Evolutionary conservation across 2,329 filamentous ascomycete genomes (phyloP).

Genomic region (Pyricularia grisea): DNA sequence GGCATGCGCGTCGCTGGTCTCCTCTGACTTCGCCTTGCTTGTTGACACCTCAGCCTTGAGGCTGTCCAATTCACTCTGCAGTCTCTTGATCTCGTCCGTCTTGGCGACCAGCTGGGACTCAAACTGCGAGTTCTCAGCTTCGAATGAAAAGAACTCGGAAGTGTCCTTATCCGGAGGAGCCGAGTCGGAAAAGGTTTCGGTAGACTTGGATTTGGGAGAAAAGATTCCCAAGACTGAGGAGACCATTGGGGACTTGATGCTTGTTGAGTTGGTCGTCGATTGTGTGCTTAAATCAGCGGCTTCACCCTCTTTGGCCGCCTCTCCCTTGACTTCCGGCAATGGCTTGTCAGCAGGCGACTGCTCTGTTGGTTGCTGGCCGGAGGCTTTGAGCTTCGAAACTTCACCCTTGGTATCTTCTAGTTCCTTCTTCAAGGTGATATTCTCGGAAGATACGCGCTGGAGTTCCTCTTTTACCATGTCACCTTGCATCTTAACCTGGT

Average conservation of each 20-base stretch:
- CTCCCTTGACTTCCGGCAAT: slow-evolving; percentile 23
- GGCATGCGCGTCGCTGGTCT: neutral
- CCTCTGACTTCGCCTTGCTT: neutral
- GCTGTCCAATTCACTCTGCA: slow-evolving; percentile 58
- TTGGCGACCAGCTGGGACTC: slow-evolving; percentile 65
- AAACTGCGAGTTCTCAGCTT: slow-evolving; percentile 76
- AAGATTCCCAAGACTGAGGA: slow-evolving; percentile 38
- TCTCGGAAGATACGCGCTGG: slow-evolving; percentile 75
- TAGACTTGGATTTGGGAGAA: slow-evolving; percentile 35
- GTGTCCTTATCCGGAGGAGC: slow-evolving; percentile 32
- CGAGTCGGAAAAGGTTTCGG: slow-evolving; percentile 19
- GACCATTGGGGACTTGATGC: slow-evolving; percentile 32
- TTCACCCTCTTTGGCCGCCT: slow-evolving; percentile 41
- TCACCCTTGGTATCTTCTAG: slow-evolving; percentile 49
- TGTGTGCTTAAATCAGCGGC: slow-evolving; percentile 19
- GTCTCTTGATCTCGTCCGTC: slow-evolving; percentile 57
- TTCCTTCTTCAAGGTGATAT: slow-evolving; percentile 71
- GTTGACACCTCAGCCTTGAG: slow-evolving; percentile 61
- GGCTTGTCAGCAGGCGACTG: neutral
- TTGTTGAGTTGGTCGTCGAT: slow-evolving; percentile 17
- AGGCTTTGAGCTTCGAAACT: neutral
- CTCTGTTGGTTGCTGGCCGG: neutral
- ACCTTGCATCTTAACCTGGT: slow-evolving; percentile 73
- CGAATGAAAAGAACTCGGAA: slow-evolving; percentile 79
- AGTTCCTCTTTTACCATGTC: slow-evolving; percentile 94